These are phyloP conservation scores for Carex littledalei DNA, from an alignment of 176 grass and related monocot species.

Conservation along the genomic window DNA sequence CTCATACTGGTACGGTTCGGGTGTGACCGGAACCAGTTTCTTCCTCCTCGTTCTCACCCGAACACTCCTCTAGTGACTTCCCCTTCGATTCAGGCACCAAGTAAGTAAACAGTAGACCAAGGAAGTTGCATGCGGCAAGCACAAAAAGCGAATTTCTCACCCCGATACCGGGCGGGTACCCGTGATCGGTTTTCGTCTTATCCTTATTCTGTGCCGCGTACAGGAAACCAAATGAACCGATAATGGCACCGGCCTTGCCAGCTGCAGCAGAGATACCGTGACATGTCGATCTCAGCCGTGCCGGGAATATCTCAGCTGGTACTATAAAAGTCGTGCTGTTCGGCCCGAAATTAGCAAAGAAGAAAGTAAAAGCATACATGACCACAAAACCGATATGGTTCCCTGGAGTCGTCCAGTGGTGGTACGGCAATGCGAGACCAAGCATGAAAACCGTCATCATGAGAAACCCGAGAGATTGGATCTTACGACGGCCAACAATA, in stretches of 20 bases:
- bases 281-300: conserved; percentile 49
- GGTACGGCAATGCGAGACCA: conserved; percentile 38
- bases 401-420: conserved; percentile 45
- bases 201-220: conserved; percentile 60
- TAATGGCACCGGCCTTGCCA: conserved; percentile 51
- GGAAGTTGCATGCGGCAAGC: conserved; percentile 29
- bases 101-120: conserved; percentile 38
- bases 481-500: conserved; percentile 35
- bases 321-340: conserved; percentile 60
- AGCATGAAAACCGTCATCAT: conserved; percentile 56
- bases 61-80: conserved; percentile 51
- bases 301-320: conserved; percentile 65
- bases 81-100: conserved; percentile 52
- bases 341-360: conserved; percentile 27
- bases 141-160: conserved; percentile 60
- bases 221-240: conserved; percentile 62
- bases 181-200: conserved; percentile 25
- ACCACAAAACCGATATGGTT: conserved; percentile 42
- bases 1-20: conserved; percentile 34
- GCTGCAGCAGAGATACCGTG: conserved; percentile 53
- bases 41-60: conserved; percentile 43
- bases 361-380: conserved; percentile 40
- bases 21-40: not conserved
- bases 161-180: conserved; percentile 61
- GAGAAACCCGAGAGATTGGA: conserved; percentile 36